Base-by-base conservation (phyloP, 495 filamentous ascomycete genomes). In the Daldinia bambusicola region DNA sequence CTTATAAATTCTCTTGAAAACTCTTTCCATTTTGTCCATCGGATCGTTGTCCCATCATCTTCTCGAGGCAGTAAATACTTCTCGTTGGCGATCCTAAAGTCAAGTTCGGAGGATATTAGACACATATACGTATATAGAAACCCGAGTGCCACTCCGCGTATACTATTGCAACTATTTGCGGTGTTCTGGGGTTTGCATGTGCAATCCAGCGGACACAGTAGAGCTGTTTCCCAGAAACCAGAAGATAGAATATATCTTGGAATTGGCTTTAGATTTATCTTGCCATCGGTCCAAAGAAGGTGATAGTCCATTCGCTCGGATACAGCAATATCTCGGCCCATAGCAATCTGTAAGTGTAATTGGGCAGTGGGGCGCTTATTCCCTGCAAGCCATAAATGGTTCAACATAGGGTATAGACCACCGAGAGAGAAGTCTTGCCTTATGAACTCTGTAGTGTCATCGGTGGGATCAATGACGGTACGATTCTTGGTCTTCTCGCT, bases 321-420 rank as follows among this genome's bases (percentile, higher is more conserved):
- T 18, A 22, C 8, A 31, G 6, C 6, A 31, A 37, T 32, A 26
- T 56, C 53, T 37, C 53, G 32, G 16, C 32, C 53, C 13, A 56
- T 56, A 37, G 13, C 53, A 55, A 55, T 34, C 51, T 55, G 26
- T 6, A 55, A 32, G 12, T 56, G 53, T 2, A 22, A 37, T 14
- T 32, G 31, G 3, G 53, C 6, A 56, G 32, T 31, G 12, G 52
- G 52, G n/a, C 30, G 31, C 14, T 4, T 55, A n/a, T 18, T 37
- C 8, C 31, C 31, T 4, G 32, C 53, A 18, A 56, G 31, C 53
- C 32, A 55, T 14, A 55, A 32, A 55, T 55, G 37, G 13, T 14
- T 12, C 37, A 40, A 14, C 37, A 40, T 40, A 12, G 37, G 37
- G 4, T 13, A 40, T 40, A 40, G 4, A 14, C 13, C 37, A 40